These are phyloP conservation scores for Alternaria infectoria DNA, from an alignment of 2,329 filamentous ascomycete genomes.

Conservation along the genomic window DNA sequence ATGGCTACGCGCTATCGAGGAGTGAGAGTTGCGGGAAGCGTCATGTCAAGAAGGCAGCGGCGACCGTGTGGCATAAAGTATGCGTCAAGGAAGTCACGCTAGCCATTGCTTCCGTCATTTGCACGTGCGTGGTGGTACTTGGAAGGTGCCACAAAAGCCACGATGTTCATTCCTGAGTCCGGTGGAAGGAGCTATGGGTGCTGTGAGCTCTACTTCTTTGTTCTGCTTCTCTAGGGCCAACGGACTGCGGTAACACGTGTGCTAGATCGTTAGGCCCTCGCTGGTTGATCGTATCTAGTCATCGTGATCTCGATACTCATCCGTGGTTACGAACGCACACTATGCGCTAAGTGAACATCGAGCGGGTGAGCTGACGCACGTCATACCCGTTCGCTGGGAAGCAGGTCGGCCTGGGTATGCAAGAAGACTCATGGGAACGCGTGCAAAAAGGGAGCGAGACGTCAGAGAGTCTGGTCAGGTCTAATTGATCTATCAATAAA, in stretches of 20 bases:
- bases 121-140: fast-evolving
- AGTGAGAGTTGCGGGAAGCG: background rate
- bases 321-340: background rate
- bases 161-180: background rate
- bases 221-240: background rate
- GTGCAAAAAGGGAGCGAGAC: background rate
- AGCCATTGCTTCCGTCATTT: background rate
- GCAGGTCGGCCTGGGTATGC: background rate
- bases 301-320: background rate
- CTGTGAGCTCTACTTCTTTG: background rate
- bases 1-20: fast-evolving
- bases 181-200: background rate
- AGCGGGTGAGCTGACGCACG: background rate
- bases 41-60: background rate
- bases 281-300: background rate
- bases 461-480: background rate
- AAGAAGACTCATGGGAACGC: background rate
- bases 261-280: background rate
- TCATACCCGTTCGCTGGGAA: background rate
- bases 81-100: background rate
- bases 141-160: background rate
- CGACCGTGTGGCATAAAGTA: background rate
- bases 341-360: fast-evolving
- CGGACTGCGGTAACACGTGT: background rate
- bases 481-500: background rate